phyloP scores from a whole-genome alignment of 2,329 filamentous ascomycete genomes.

The Phialocephala subalpina region DNA sequence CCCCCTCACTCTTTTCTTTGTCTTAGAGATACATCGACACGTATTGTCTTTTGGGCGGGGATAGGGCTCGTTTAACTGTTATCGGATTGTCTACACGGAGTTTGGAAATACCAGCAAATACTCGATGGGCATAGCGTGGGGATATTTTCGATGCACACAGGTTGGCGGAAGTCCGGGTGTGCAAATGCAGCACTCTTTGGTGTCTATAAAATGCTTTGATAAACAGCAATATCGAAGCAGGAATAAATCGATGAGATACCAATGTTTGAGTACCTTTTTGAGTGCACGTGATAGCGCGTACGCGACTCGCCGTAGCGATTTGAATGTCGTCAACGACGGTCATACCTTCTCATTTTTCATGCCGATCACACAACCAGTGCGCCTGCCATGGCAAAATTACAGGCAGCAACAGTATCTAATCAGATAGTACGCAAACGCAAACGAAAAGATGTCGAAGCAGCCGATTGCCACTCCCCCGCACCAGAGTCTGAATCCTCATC shows the following conservation, averaged over 20 bases:
- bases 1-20: slow-evolving; percentile 30
- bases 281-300: slow-evolving; percentile 9
- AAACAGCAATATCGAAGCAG: neutral
- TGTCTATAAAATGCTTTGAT: slow-evolving; percentile 12
- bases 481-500: slow-evolving; percentile 20
- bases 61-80: slow-evolving; percentile 22
- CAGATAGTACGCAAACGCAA: slow-evolving; percentile 49
- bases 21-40: slow-evolving; percentile 34
- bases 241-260: neutral
- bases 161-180: slow-evolving; percentile 4
- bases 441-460: slow-evolving; percentile 42
- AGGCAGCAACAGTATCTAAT: slow-evolving; percentile 57
- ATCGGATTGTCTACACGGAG: slow-evolving; percentile 33
- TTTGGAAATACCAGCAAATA: slow-evolving; percentile 35
- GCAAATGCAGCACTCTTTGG: neutral
- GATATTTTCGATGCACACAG: neutral
- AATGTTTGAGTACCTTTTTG: neutral
- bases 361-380: neutral
- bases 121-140: slow-evolving; percentile 8
- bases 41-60: slow-evolving; percentile 28
- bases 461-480: slow-evolving; percentile 14
- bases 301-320: neutral
- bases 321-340: slow-evolving; percentile 2
- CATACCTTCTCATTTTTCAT: neutral
- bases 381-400: slow-evolving; percentile 44